Percentiles rank a stretch among this genome's conserved stretches.
Conservation (phyloP, 345 rosid species). For the Tarenaya hassleriana region DNA sequence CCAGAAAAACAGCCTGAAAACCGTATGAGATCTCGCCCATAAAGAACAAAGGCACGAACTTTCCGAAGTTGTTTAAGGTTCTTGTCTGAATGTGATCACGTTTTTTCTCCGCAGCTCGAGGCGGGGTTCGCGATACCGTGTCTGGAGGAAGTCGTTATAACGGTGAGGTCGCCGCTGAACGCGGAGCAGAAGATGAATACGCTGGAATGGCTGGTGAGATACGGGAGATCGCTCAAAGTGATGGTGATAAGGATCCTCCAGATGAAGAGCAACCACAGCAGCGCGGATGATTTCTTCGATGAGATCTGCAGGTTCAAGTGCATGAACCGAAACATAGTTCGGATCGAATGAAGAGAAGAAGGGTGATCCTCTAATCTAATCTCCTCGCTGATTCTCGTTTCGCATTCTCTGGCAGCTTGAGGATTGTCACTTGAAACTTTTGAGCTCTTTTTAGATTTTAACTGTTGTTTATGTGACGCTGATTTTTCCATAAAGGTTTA, state of each 20-base stretch:
- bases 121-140: conserved; percentile 61
- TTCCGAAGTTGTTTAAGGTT: no score
- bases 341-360: conserved; percentile 68
- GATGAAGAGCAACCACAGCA: conserved; percentile 90
- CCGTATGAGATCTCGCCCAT: conserved; percentile 53
- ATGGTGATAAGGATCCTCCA: conserved; percentile 83
- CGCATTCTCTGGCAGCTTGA: no score
- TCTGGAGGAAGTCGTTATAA: conserved; percentile 74
- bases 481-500: no score
- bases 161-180: conserved; percentile 87
- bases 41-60: no score
- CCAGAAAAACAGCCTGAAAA: conserved; percentile 91
- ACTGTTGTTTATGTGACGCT: no score
- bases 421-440: no score
- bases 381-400: no score
- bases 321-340: conserved; percentile 55
- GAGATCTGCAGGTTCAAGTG: conserved; percentile 78
- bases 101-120: conserved; percentile 78
- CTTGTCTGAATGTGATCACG: no score
- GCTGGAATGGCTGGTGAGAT: conserved; percentile 70
- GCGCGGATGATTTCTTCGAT: conserved; percentile 91
- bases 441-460: no score
- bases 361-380: no score
- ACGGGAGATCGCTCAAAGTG: conserved; percentile 49
- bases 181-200: conserved; percentile 98